These are phyloP conservation scores for Ganoderma lucidum DNA, from an alignment of 1,284 basidiomycete genomes.

Conservation along the genomic window DNA sequence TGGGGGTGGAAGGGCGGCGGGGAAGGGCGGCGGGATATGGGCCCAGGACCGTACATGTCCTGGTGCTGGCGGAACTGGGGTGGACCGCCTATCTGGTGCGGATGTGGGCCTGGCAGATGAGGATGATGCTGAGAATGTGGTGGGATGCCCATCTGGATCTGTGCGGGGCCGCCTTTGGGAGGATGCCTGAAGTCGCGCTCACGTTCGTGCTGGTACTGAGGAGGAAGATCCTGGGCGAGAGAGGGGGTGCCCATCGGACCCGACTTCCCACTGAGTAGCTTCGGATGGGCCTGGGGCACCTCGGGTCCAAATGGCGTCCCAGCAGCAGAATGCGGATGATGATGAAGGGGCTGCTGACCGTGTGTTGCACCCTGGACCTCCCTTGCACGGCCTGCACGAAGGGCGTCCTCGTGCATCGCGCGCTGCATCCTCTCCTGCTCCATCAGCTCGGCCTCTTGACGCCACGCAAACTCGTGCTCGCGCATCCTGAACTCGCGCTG, in stretches of 20 bases:
- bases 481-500: slow-evolving; percentile 20
- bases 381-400: slow-evolving; percentile 22
- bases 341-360: slow-evolving; percentile 33
- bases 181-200: slow-evolving; percentile 31
- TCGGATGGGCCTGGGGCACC: slow-evolving; percentile 11
- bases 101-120: slow-evolving; percentile 27
- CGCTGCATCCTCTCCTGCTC: slow-evolving; percentile 28
- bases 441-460: slow-evolving; percentile 32
- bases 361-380: slow-evolving; percentile 24
- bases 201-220: slow-evolving; percentile 27
- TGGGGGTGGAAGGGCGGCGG: slow-evolving; percentile 26
- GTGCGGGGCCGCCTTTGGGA: slow-evolving; percentile 24
- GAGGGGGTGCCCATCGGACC: slow-evolving; percentile 16
- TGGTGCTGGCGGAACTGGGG: slow-evolving; percentile 35
- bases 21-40: slow-evolving; percentile 28
- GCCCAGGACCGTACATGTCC: slow-evolving; percentile 22
- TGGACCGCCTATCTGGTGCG: slow-evolving; percentile 32
- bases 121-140: slow-evolving; percentile 28
- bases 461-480: slow-evolving; percentile 29
- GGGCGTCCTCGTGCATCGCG: slow-evolving; percentile 30
- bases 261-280: slow-evolving; percentile 23
- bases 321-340: slow-evolving; percentile 20
- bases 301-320: slow-evolving; percentile 18
- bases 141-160: slow-evolving; percentile 21
- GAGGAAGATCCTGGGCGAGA: slow-evolving; percentile 27